Evolutionary conservation across 75 land plant genomes (phyloP).

Genomic region (Adiantum capillusveneris): DNA sequence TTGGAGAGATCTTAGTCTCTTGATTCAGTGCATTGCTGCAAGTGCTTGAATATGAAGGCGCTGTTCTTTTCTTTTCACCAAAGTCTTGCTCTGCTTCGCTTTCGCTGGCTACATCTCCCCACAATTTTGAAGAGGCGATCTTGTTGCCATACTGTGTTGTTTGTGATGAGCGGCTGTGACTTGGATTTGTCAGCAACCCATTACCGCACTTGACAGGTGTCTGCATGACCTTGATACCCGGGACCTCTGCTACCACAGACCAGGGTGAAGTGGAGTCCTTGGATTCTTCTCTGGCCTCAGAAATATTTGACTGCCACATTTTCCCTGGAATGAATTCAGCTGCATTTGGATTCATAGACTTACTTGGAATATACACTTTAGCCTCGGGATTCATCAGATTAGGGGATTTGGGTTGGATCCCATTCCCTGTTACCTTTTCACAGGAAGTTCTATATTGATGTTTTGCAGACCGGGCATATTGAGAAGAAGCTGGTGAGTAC

Average conservation of each 20-base stretch:
- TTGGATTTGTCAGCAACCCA: not conserved
- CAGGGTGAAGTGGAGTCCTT: not conserved
- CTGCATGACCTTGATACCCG: too few relatives aligned
- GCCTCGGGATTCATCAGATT: not conserved
- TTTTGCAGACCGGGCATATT: not conserved
- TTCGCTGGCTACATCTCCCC: too few relatives aligned
- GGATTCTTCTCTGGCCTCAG: not conserved
- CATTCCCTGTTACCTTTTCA: not conserved
- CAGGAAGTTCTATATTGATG: not conserved
- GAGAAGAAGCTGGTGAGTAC: constrained; percentile 1
- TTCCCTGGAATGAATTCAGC: constrained; percentile 62
- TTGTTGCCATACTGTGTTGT: too few relatives aligned
- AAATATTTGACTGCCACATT: constrained; percentile 26
- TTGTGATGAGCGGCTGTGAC: not conserved
- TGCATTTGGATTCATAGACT: constrained; percentile 64
- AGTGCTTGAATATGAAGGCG: too few relatives aligned
- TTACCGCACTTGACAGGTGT: not conserved
- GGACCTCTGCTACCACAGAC: not conserved
- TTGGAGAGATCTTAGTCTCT: too few relatives aligned
- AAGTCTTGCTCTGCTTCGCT: too few relatives aligned
- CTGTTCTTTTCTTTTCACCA: too few relatives aligned
- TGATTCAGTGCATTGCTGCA: too few relatives aligned
- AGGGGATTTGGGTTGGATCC: not conserved
- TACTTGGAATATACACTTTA: constrained; percentile 5
- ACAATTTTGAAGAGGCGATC: too few relatives aligned